These are phyloP conservation scores for Neostapfia colusana DNA, from an alignment of 176 grass and related monocot genomes.

Conservation along the genomic window DNA sequence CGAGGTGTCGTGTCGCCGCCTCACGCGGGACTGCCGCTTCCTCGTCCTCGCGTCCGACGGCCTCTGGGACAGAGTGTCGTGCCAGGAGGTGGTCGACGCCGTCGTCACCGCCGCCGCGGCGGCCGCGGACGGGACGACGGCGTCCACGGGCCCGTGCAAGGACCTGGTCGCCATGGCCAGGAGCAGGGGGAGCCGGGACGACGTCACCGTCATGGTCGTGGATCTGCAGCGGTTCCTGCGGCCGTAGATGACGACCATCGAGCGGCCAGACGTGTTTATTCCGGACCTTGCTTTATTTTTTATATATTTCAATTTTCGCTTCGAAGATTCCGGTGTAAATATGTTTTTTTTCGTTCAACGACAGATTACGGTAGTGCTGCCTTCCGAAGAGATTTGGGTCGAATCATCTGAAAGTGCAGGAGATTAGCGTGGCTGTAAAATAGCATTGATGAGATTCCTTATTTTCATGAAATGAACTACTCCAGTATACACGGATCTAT, in stretches of 20 bases:
- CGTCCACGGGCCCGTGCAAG: slow-evolving; percentile 46
- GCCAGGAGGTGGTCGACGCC: slow-evolving; percentile 69
- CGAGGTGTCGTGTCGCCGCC: slow-evolving; percentile 33
- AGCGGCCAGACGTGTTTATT: background rate
- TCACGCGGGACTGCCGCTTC: slow-evolving; percentile 50
- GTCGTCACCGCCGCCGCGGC: background rate
- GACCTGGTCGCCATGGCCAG: slow-evolving; percentile 53
- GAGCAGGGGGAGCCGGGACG: slow-evolving; percentile 64
- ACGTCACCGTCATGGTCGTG: slow-evolving; percentile 73
- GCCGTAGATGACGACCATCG: background rate
- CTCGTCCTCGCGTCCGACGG: slow-evolving; percentile 78
- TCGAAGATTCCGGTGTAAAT: background rate
- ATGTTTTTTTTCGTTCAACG: background rate
- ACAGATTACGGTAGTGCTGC: slow-evolving; percentile 7
- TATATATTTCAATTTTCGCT: background rate
- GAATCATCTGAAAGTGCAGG: slow-evolving; percentile 26
- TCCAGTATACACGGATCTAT: no score
- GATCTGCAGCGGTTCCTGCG: slow-evolving; percentile 51
- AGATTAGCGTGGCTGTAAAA: background rate
- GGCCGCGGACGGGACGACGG: no score
- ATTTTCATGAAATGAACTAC: background rate
- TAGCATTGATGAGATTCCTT: background rate
- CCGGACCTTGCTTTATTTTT: background rate
- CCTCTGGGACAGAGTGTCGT: slow-evolving; percentile 73
- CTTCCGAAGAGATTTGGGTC: slow-evolving; percentile 22